Percentiles rank a stretch among this genome's conserved stretches.
These are phyloP conservation scores for Pseudogymnoascus sp. DNA, from an alignment of 2,329 filamentous ascomycete genomes.

Conservation along the genomic window DNA sequence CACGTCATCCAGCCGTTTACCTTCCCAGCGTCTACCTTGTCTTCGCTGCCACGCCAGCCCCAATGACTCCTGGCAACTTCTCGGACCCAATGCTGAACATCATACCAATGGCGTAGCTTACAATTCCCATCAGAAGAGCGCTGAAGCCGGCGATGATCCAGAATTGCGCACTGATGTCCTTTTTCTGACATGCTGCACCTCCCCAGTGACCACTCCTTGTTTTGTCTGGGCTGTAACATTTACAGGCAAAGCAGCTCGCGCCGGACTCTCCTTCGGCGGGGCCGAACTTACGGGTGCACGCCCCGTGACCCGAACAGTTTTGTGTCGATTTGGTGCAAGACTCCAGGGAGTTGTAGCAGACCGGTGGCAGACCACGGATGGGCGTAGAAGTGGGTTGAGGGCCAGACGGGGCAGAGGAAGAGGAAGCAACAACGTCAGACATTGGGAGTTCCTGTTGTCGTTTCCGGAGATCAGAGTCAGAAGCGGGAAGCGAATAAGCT, in stretches of 20 bases:
- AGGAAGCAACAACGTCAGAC: neutral
- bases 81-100: constrained; percentile 78
- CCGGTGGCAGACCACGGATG: constrained; percentile 40
- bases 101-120: constrained; percentile 66
- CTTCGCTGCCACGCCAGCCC: constrained; percentile 81
- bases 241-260: constrained; percentile 66
- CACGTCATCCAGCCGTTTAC: constrained; percentile 4
- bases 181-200: constrained; percentile 81
- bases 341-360: constrained; percentile 66
- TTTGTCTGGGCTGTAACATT: constrained; percentile 44
- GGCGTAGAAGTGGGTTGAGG: constrained; percentile 15
- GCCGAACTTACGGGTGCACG: constrained; percentile 60
- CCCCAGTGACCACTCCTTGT: constrained; percentile 58
- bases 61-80: constrained; percentile 86
- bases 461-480: constrained; percentile 1
- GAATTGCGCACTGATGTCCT: constrained; percentile 81
- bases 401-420: constrained; percentile 10
- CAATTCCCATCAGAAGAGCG: constrained; percentile 57
- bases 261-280: constrained; percentile 33
- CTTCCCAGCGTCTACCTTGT: constrained; percentile 19
- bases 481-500: neutral
- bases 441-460: neutral
- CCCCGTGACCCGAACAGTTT: constrained; percentile 75
- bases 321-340: constrained; percentile 63
- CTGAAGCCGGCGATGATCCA: constrained; percentile 75